Conservation (phyloP, 345 rosid genomes). For the Raphanus raphanistrum region DNA sequence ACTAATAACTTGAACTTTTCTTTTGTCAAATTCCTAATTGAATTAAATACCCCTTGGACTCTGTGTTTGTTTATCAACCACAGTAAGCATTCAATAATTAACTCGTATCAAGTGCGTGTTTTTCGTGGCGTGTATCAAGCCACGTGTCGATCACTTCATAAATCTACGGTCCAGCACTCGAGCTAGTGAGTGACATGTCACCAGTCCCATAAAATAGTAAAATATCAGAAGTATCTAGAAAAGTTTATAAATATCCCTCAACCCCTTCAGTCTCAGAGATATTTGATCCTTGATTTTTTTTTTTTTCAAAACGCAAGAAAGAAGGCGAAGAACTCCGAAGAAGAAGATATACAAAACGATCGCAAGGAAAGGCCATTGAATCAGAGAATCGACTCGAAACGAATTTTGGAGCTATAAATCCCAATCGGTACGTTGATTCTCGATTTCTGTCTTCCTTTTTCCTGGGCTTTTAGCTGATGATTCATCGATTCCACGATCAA, state of each 20-base stretch:
- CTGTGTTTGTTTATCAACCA: constrained; percentile 4
- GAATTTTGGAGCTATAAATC: not conserved
- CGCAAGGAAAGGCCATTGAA: not conserved
- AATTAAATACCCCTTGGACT: not conserved
- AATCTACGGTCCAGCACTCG: not conserved
- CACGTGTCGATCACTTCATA: constrained; percentile 20
- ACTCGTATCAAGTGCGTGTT: constrained; percentile 21
- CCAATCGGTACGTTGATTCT: constrained; percentile 4
- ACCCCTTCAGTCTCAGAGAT: not conserved
- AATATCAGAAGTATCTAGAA: constrained; percentile 28
- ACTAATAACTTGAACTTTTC: not conserved
- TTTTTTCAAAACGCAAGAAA: not conserved
- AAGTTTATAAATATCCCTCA: constrained; percentile 25
- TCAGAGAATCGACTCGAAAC: constrained; percentile 1
- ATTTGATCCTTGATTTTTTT: not conserved
- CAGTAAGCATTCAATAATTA: constrained; percentile 21
- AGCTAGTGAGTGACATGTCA: constrained; percentile 21
- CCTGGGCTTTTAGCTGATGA: constrained; percentile 17
- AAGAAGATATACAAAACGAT: not conserved
- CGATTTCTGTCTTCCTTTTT: not conserved
- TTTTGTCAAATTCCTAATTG: not conserved
- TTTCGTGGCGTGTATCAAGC: not conserved
- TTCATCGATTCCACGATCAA: not conserved
- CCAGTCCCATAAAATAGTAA: not conserved
- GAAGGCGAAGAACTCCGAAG: constrained; percentile 2